Evolutionary conservation across 768 basidiomycete genomes (phyloP), one percentile per base, ranked within the genome.

Genomic region (Rhizopogon vinicolor): DNA sequence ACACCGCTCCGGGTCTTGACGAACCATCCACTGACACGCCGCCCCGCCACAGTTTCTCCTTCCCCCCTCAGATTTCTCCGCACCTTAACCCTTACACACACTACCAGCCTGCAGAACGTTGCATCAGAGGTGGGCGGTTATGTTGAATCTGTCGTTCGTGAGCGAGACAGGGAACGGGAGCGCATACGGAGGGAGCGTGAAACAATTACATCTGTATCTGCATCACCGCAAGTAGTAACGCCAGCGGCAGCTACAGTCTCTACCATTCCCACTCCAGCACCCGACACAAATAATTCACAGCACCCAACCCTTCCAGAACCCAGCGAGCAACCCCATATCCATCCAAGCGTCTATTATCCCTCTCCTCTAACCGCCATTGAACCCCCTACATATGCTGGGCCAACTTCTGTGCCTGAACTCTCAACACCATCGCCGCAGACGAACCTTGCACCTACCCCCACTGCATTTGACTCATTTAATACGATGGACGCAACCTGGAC

Each of bases 121-220:
- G 87, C 86, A 2, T 64, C 73, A 2, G 84, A 88, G 64, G 79
- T 89, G 16, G 81, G 83, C 31, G 74, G 74, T 2, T 92, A 89
- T 61, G 87, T 93, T 6, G 91, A 93, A 54, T 79, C 80, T 8
- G 79, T 91, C 5, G 85, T 84, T 3, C 82, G 81, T 58, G 91
- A 93, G 62, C 76, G 91, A 16, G 91, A 93, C 57, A 76, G 77
- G 54, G 91, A 93, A 66, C 76, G 89, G 6, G 89, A 91, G 60
- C 76, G 88, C 28, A 76, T 90, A 45, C 83, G 83, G 60, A 74
- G 79, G 45, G 88, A 87, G 66, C 73, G 86, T 18, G 86, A 89
- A 62, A 75, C 68, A 25, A 63, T 68, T 18, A 50, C 63, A 39
- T 69, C 69, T 6, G 54, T 63, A 41, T 71, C 72, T 48, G 41